phyloP scores from a whole-genome alignment of 169 alveolate genomes.

The Cryptosporidium canis region DNA sequence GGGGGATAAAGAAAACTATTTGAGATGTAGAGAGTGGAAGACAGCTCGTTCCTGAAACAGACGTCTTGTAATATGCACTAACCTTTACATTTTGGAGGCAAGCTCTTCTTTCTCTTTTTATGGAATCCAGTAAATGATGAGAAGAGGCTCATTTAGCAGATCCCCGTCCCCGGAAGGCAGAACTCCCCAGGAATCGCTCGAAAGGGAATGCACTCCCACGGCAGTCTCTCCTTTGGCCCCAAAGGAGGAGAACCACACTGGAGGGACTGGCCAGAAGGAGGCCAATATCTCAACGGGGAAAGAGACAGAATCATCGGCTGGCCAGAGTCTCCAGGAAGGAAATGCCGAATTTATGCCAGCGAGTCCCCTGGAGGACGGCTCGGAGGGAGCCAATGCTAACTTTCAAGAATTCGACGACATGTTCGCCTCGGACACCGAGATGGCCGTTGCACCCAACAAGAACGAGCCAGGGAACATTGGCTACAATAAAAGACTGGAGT shows the following conservation, averaged over 20 bases:
- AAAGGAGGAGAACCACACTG: not conserved
- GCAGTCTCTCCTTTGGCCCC: not conserved
- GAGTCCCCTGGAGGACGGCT: not conserved
- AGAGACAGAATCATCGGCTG: not conserved
- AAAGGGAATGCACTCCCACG: not conserved
- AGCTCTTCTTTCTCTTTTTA: too few species aligned
- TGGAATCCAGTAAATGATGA: not conserved
- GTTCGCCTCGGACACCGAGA: not conserved
- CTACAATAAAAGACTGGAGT: constrained; percentile 27
- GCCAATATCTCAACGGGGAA: not conserved
- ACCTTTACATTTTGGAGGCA: too few species aligned
- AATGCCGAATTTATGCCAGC: not conserved
- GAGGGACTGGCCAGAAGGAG: not conserved
- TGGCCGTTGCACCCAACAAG: not conserved
- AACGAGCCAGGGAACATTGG: not conserved
- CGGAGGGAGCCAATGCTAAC: not conserved
- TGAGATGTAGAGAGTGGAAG: too few species aligned
- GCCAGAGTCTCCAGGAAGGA: not conserved
- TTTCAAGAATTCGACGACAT: constrained; percentile 27
- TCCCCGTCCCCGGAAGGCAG: constrained; percentile 49
- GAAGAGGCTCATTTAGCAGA: constrained; percentile 67
- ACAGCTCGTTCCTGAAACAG: too few species aligned
- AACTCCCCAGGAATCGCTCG: not conserved
- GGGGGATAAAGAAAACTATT: too few species aligned
- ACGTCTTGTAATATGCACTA: too few species aligned